Conservation (phyloP, 2,329 filamentous ascomycete species). For the Diaporthe sp. region DNA sequence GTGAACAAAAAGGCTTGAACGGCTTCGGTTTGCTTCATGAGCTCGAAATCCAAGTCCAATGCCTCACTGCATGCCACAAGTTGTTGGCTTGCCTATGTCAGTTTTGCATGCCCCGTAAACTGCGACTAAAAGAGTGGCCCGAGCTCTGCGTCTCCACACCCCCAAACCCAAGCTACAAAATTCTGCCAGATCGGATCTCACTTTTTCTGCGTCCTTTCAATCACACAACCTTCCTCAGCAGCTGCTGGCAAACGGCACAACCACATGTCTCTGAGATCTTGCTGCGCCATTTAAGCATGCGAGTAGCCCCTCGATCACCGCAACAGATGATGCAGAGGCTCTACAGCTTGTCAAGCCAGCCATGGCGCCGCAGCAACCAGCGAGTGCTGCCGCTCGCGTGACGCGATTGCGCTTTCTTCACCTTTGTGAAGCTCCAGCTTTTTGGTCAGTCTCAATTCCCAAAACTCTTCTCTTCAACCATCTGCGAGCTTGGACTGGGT, state of each 20-base stretch:
- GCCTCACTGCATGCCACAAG: conserved; percentile 5
- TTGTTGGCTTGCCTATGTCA: neutral
- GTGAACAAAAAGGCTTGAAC: neutral
- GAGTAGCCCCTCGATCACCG: neutral
- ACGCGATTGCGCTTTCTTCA: neutral
- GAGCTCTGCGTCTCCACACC: conserved; percentile 32
- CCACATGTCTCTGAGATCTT: neutral
- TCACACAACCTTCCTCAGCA: conserved; percentile 2
- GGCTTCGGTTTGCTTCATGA: neutral
- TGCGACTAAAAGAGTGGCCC: conserved; percentile 7
- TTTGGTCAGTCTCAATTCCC: conserved; percentile 30
- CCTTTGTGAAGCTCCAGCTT: neutral
- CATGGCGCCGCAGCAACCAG: conserved; percentile 6
- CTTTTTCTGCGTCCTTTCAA: conserved; percentile 37
- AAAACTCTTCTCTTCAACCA: neutral
- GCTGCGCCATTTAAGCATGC: neutral
- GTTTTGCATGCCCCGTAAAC: neutral
- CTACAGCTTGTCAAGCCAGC: neutral
- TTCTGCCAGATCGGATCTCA: conserved; percentile 37
- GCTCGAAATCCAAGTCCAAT: neutral
- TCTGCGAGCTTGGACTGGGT: conserved; percentile 36
- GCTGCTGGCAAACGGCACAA: neutral
- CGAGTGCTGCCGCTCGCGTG: conserved; percentile 37
- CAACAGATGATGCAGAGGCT: neutral
- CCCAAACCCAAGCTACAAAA: conserved; percentile 41